Base-by-base conservation (phyloP, 768 basidiomycete genomes). In the Dendrothele bispora region DNA sequence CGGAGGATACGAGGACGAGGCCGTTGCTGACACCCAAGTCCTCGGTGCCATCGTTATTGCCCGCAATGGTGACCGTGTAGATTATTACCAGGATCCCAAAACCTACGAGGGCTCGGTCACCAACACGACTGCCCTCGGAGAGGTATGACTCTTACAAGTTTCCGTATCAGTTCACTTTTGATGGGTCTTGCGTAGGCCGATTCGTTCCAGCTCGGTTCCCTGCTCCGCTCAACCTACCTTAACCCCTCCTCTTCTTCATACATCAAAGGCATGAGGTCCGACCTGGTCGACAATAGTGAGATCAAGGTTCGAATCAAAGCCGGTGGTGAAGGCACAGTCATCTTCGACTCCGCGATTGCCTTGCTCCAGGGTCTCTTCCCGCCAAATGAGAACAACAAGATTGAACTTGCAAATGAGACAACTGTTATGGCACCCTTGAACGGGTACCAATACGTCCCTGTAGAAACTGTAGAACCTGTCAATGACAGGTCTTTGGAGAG, bases 381-480 rank as follows among this genome's bases (percentile, higher is more conserved):
- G 20, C 89, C 91, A n/a, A 86, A 78, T 61, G 67, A 72, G 8
- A 73, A 78, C 29, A 87, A 88, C 68, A 83, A 78, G 60, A 86
- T 87, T 55, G 73, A 73, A 5, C 82, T 95, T 14, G 91, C 91
- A 2, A 90, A 95, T 53, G 88, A 83, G 47, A 81, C 82, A 12
- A 79, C 73, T 21, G 71, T 94, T 54, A 65, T 79, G 18, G 81
- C 87, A 2, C 91, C 92, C 21, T 77, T 93, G 7, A 79, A 80
- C 14, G 88, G 89, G 3, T 94, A 92, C 65, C 89, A 92, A 66
- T 94, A 93, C 55, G 79, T 94, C 39, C 88, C 91, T n/a, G 88
- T 91, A 25, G 86, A 91, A 71, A 90, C 89, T n/a, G 85, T 93
- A 40, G 88, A 91, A 63, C 86, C 90, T 24, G 78, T 76, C 44